Base-by-base conservation (phyloP, 768 basidiomycete species). In the Cystobasidium ongulense region DNA sequence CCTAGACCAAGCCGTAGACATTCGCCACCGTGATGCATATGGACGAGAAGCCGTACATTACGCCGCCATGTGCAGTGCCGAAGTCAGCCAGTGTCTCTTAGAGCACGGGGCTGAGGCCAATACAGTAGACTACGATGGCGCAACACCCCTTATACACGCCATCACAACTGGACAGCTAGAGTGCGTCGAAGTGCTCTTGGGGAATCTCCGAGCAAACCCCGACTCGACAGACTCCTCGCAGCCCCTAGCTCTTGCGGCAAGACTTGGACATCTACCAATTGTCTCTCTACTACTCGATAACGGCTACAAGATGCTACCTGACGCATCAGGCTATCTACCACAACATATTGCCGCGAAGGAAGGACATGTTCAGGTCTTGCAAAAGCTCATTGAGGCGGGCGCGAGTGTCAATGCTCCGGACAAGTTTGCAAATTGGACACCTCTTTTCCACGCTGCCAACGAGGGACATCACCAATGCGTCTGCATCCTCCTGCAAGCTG, bases 381-480 rank as follows among this genome's bases (percentile, higher is more conserved):
- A 82, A 73, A 81, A 92, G 7, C 86, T 99, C 38, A 82, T 92
- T 53, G 77, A 81, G 2, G 83, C 83, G 35, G 87, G 87, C 46
- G 82, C 87, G 62, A 91, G 88, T 43, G 91, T 88, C 87, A 92
- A 91, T 81, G 84, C 86, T 8, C 88, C 89, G 0, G 96, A 99
- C 84, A 98, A 94, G 82, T 98, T 95, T 81, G 90, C 95, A 79
- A 92, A 96, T 80, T 97, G 95, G 92, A 98, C 94, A 7, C 96
- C 96, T 29, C 84, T 98, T 53, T 92, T 94, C 79, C 94, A 98
- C 81, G 92, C 96, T 1, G 89, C 93, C 4, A 88, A 91, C 41
- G 89, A 92, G 75, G 93, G 94, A 0, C 89, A 88, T 76, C 81
- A 84, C 21, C 84, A 84, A 7, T 95, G 90, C 78, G 86, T 97